phyloP scores from a whole-genome alignment of 176 grass and related monocot genomes.

The Oryza longistaminata region DNA sequence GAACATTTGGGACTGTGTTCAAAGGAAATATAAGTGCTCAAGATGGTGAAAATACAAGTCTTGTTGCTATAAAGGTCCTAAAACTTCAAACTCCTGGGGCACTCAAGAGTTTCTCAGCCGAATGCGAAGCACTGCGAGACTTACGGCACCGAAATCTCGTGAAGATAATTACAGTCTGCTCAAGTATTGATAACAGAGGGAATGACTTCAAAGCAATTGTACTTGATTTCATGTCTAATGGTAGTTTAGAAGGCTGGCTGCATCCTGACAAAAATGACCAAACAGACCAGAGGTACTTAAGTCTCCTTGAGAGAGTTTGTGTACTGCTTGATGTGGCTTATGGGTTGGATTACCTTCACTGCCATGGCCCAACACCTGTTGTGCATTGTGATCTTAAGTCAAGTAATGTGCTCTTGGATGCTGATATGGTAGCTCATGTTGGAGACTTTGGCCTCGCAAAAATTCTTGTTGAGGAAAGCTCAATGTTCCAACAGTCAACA shows the following conservation, averaged over 20 bases:
- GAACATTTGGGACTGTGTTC: conserved; percentile 31
- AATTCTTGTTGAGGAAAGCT: not conserved
- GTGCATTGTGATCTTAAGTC: conserved; percentile 30
- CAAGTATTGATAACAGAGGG: conserved; percentile 30
- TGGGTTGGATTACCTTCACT: conserved; percentile 39
- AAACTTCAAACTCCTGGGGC: conserved; percentile 19
- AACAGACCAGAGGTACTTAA: not conserved
- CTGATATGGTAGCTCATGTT: conserved; percentile 31
- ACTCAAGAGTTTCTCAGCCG: conserved; percentile 24
- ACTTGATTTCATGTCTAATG: conserved; percentile 27
- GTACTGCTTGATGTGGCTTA: conserved; percentile 39
- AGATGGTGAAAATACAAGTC: not conserved
- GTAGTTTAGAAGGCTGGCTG: conserved; percentile 33
- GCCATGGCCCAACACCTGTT: not conserved
- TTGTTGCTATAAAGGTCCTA: conserved; percentile 44
- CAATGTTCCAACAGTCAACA: not conserved
- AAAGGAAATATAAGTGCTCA: conserved; percentile 4
- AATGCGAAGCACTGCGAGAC: conserved; percentile 38
- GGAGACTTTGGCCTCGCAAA: conserved; percentile 16
- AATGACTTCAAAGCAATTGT: conserved; percentile 48
- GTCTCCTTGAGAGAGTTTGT: conserved; percentile 8
- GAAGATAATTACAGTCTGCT: conserved; percentile 32
- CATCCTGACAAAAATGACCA: not conserved
- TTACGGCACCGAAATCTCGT: conserved; percentile 32
- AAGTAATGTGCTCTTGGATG: conserved; percentile 27